Conservation (phyloP, 805 yeast species). For the Hermanozyma aechmeae region DNA sequence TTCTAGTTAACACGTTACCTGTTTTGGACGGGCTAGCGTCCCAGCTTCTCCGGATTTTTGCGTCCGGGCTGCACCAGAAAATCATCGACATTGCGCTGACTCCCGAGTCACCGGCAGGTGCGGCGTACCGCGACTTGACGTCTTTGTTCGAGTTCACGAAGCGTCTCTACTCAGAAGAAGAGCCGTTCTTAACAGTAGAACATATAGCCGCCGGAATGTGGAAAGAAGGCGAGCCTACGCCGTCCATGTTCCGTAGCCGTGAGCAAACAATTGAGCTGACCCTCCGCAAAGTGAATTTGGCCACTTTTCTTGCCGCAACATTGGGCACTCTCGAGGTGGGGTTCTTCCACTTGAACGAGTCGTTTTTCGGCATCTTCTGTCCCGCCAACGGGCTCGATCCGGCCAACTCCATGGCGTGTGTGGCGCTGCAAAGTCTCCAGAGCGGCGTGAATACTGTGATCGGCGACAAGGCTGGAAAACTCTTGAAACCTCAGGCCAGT, state of each 20-base stretch:
- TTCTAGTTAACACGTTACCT: conserved; percentile 61
- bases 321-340: conserved; percentile 82
- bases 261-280: conserved; percentile 58
- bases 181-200: conserved; percentile 62
- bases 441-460: conserved; percentile 23
- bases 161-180: conserved; percentile 56
- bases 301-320: conserved; percentile 82
- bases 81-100: conserved; percentile 61
- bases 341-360: conserved; percentile 74
- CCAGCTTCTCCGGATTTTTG: conserved; percentile 66
- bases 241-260: conserved; percentile 46
- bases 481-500: conserved; percentile 73
- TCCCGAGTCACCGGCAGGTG: conserved; percentile 57
- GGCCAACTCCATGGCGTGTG: conserved; percentile 28
- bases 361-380: conserved; percentile 80
- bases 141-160: conserved; percentile 73
- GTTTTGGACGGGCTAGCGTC: conserved; percentile 74
- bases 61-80: conserved; percentile 68
- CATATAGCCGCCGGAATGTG: conserved; percentile 66
- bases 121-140: conserved; percentile 58
- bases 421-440: conserved; percentile 23
- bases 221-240: conserved; percentile 54
- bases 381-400: conserved; percentile 56
- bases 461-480: conserved; percentile 40
- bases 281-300: conserved; percentile 74